Conservation (phyloP, 345 rosid genomes). For the Brassica rapa region DNA sequence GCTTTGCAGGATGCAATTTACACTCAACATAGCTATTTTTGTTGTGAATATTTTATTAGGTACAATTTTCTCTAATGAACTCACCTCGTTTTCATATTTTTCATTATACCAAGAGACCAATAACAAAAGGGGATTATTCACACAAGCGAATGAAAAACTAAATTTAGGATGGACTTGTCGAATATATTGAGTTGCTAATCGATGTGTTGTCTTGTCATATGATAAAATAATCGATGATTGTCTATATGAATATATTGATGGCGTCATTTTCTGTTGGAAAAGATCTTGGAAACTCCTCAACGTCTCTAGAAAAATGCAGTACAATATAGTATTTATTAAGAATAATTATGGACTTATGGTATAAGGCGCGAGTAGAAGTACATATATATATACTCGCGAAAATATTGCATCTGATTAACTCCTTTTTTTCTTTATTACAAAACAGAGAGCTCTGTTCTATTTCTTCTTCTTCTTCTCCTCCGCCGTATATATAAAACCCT, state of each 20-base stretch:
- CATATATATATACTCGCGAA: conserved; percentile 17
- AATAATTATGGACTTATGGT: not conserved
- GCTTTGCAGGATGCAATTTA: not conserved
- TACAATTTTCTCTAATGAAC: not conserved
- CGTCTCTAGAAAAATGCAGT: not conserved
- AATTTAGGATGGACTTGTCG: not conserved
- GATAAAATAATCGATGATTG: not conserved
- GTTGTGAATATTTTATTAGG: not conserved
- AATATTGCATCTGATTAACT: not conserved
- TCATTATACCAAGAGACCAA: not conserved
- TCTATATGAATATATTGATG: not conserved
- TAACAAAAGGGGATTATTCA: no score
- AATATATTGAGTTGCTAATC: not conserved
- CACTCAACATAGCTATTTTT: not conserved
- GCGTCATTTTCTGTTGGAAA: not conserved
- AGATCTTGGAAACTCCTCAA: not conserved
- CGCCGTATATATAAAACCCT: conserved; percentile 27
- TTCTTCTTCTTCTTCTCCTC: conserved; percentile 2
- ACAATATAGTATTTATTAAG: not conserved
- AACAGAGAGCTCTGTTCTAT: conserved; percentile 15
- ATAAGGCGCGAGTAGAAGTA: conserved; percentile 19
- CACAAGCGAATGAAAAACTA: not conserved
- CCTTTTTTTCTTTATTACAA: not conserved
- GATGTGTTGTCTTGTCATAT: not conserved
- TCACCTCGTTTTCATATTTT: not conserved